Conservation (phyloP, 2,329 filamentous ascomycete genomes). For the Fusarium bulbicola region DNA sequence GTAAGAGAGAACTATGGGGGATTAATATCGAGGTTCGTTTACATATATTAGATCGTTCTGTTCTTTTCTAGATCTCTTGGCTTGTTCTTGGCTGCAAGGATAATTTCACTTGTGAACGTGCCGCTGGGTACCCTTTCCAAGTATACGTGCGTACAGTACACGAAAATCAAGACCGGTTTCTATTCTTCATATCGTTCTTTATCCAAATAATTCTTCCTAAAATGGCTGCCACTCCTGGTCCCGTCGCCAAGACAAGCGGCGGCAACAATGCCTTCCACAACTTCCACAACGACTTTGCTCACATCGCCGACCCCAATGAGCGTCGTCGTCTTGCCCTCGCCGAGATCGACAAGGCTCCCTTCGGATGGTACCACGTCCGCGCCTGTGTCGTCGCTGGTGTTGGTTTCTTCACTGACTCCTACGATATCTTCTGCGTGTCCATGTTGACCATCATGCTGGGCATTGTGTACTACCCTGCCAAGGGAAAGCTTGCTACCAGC, state of each 20-base stretch:
- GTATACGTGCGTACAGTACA: neutral
- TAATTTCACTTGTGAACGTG: slow-evolving; percentile 4
- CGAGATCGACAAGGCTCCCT: slow-evolving; percentile 82
- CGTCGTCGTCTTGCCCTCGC: slow-evolving; percentile 80
- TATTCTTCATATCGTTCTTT: neutral
- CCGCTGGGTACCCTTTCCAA: neutral
- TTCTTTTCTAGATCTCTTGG: slow-evolving; percentile 7
- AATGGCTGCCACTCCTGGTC: slow-evolving; percentile 26
- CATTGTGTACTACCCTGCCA: slow-evolving; percentile 74
- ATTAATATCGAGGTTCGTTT: neutral
- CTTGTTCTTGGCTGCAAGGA: slow-evolving; percentile 22
- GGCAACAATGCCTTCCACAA: slow-evolving; percentile 79
- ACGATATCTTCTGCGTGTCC: slow-evolving; percentile 83
- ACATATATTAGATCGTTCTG: slow-evolving; percentile 19
- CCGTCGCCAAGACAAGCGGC: slow-evolving; percentile 61
- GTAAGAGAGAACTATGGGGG: neutral
- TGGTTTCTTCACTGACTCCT: slow-evolving; percentile 89
- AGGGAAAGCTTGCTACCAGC: slow-evolving; percentile 68
- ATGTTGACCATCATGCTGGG: slow-evolving; percentile 80
- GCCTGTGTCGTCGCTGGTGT: slow-evolving; percentile 82
- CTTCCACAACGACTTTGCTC: slow-evolving; percentile 77
- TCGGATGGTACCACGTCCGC: slow-evolving; percentile 85
- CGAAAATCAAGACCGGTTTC: slow-evolving; percentile 1
- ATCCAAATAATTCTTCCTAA: neutral
- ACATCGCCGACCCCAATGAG: slow-evolving; percentile 77